Conservation (phyloP, 1,284 basidiomycete species). For the Microbotryum scabiosae region DNA sequence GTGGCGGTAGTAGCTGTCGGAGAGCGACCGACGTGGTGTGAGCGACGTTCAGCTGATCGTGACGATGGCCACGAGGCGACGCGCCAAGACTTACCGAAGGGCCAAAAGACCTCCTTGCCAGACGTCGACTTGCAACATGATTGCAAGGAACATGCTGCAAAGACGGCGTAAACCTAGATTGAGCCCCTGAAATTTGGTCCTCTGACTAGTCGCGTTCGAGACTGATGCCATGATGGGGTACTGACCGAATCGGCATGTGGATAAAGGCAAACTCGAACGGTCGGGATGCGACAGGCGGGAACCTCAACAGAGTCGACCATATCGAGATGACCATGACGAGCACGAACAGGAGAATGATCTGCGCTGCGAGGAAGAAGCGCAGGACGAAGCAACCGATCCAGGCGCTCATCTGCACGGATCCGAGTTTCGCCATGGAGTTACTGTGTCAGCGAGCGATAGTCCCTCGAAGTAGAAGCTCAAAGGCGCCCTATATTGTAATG, state of each 20-base stretch:
- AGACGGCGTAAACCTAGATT: background rate
- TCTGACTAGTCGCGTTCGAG: background rate
- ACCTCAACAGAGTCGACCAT: conserved; percentile 21
- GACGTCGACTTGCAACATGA: conserved; percentile 18
- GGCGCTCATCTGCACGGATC: conserved; percentile 14
- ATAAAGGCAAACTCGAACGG: conserved; percentile 20
- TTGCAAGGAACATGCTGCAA: conserved; percentile 17
- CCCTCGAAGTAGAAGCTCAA: background rate
- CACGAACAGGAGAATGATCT: conserved; percentile 24
- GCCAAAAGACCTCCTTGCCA: conserved; percentile 30
- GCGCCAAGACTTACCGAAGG: conserved; percentile 6
- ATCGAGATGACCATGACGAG: conserved; percentile 19
- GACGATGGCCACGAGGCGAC: background rate
- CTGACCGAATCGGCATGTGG: conserved; percentile 19
- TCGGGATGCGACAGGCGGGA: conserved; percentile 7
- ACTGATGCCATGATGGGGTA: background rate
- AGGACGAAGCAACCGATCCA: conserved; percentile 24
- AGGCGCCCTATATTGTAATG: too few relatives aligned
- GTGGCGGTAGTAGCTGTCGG: conserved; percentile 20
- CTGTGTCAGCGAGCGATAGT: too few relatives aligned
- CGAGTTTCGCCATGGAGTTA: too few relatives aligned
- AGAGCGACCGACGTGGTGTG: background rate
- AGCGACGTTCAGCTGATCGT: background rate
- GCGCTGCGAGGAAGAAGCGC: conserved; percentile 20
- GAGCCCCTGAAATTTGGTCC: background rate